These are phyloP conservation scores for Dipodascopsis uninucleata DNA, from an alignment of 805 yeast species.

Conservation along the genomic window DNA sequence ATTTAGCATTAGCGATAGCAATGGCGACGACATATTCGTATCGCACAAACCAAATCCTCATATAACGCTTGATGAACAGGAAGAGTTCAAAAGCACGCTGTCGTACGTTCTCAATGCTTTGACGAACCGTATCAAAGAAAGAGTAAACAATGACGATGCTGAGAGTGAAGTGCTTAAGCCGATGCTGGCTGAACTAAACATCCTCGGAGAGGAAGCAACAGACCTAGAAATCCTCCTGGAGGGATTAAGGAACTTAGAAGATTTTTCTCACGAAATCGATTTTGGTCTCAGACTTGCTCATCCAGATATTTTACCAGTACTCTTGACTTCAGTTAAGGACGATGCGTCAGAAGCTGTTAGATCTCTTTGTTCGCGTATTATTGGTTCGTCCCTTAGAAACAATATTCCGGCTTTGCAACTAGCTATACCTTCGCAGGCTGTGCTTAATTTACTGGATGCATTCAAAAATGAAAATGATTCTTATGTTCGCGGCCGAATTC, in stretches of 20 bases:
- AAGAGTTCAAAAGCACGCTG: conserved; percentile 17
- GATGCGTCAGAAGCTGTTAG: conserved; percentile 28
- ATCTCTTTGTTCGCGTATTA: conserved; percentile 56
- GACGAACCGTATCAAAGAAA: neutral
- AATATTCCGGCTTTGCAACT: conserved; percentile 56
- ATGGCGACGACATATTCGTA: no score
- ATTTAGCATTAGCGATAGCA: neutral
- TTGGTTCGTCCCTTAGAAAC: conserved; percentile 69
- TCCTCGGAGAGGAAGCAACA: neutral
- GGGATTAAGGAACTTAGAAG: conserved; percentile 48
- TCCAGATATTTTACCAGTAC: conserved; percentile 31
- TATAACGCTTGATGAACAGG: conserved; percentile 15
- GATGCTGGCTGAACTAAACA: conserved; percentile 8
- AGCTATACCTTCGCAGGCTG: conserved; percentile 18
- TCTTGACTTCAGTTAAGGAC: conserved; percentile 14
- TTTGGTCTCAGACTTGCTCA: conserved; percentile 48
- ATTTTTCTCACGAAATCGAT: conserved; percentile 58
- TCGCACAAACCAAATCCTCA: conserved; percentile 27
- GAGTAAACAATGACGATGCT: neutral
- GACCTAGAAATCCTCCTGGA: conserved; percentile 40
- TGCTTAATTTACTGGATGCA: conserved; percentile 13
- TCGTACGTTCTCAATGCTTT: conserved; percentile 2
- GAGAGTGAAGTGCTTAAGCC: conserved; percentile 2
- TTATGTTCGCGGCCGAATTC: conserved; percentile 21
- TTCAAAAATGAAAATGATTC: conserved; percentile 23